Conservation (phyloP, 805 yeast genomes). For the Wickerhamiella domercqiae region DNA sequence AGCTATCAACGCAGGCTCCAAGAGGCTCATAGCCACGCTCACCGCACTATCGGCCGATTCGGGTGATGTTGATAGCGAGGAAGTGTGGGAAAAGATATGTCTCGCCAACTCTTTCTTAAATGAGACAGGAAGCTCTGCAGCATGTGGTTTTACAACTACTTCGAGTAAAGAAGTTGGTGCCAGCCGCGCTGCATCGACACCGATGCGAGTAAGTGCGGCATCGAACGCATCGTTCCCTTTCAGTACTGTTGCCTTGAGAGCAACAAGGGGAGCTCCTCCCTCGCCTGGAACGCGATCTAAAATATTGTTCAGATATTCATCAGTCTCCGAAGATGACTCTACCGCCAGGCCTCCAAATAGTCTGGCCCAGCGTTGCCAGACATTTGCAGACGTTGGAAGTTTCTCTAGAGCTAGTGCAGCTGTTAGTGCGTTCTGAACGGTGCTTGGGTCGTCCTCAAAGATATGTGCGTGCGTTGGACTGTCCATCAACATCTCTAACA, state of each 20-base stretch:
- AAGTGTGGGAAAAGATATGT: neutral
- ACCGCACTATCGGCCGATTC: too few species aligned
- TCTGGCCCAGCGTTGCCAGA: constrained; percentile 1
- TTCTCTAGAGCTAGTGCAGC: neutral
- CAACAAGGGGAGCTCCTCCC: neutral
- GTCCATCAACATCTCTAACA: neutral
- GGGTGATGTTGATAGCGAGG: too few species aligned
- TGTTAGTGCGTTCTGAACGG: neutral
- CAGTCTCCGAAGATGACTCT: neutral
- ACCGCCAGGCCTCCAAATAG: neutral
- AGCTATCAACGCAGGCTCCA: too few species aligned
- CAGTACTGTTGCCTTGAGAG: neutral
- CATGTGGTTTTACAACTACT: neutral
- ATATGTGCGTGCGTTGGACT: neutral
- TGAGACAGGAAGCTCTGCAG: neutral
- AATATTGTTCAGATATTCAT: neutral
- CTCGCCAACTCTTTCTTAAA: neutral
- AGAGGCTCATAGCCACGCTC: too few species aligned
- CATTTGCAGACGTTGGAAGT: neutral
- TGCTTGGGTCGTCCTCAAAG: neutral
- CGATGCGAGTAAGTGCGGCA: neutral
- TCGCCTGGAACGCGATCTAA: constrained; percentile 1
- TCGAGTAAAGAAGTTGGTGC: neutral
- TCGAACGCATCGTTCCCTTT: neutral
- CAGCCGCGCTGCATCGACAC: neutral